Base-by-base conservation (phyloP, 805 yeast genomes). In the Zygoascus flipseniorum region DNA sequence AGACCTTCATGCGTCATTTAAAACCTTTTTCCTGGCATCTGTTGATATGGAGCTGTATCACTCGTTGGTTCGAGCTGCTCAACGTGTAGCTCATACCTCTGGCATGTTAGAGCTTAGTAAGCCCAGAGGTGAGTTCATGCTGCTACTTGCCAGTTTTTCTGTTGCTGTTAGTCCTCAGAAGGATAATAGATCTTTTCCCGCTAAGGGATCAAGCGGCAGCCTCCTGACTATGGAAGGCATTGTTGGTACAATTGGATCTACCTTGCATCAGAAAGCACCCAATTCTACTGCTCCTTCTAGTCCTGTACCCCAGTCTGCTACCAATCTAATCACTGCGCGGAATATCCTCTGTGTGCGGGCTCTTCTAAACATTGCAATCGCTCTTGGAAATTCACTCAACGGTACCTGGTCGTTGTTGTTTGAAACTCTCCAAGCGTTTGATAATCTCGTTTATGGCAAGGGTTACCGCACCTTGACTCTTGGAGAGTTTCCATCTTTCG, bases 291-390 rank as follows among this genome's bases (percentile, higher is more conserved):
- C 19, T 9, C 8, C n/a, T 10, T 14, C 16, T 16, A 18, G 31
- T 18, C 51, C 43, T 37, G 13, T 9, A 4, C 11, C 13, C 8
- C 14, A 28, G 5, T 31, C 49, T 16, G 16, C 16, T 8, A 2
- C 19, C 13, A 18, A 10, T 10, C 47, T 49, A 52, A 49, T 86
- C 45, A 80, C 82, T 55, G 74, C 86, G 0, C 76, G 95, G 52
- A 89, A 87, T 56, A 76, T 87, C 0, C 75, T 83, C 9, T 81
- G 96, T 59, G 78, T 89, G 42, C 74, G 96, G 49, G 97, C 96
- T 0, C 67, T 92, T 41, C 71, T 83, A 2, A 86, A 88, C 55
- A 71, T 92, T 48, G 89, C 92, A 0, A 76, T 83, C 2, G 86
- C 96, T 0, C 68, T 92, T n/a, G 97, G 97, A 0, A 78, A 90